phyloP scores from a whole-genome alignment of 2,329 filamentous ascomycete genomes.

The Alternaria sp. region DNA sequence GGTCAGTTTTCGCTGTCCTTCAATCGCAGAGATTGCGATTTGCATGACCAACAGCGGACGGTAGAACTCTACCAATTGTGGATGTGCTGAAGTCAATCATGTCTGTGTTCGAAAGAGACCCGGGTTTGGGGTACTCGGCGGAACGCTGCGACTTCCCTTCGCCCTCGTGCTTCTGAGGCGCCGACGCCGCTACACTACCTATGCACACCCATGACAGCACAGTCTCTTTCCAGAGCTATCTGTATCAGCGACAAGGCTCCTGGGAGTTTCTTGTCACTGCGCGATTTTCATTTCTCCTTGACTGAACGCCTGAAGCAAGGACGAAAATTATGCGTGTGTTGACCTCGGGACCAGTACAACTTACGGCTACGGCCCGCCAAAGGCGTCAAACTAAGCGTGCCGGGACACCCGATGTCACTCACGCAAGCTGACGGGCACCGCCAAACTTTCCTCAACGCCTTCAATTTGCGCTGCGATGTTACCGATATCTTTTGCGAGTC shows the following conservation, averaged over 20 bases:
- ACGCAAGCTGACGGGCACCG: not conserved
- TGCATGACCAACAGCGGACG: not conserved
- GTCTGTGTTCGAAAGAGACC: not conserved
- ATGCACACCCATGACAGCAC: not conserved
- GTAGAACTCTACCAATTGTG: not conserved
- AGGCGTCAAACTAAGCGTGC: not conserved
- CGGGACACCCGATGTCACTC: not conserved
- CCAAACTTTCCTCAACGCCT: not conserved
- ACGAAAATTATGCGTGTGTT: not conserved
- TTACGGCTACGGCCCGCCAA: constrained; percentile 3
- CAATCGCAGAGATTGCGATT: not conserved
- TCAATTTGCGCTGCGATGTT: not conserved
- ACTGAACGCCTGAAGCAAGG: not conserved
- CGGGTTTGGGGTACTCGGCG: not conserved
- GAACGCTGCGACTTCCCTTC: not conserved
- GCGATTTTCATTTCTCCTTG: not conserved
- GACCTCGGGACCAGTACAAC: not conserved
- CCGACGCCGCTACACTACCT: not conserved
- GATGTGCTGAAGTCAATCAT: not conserved
- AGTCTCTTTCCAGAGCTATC: not conserved
- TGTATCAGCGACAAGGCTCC: not conserved
- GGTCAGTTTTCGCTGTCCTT: not conserved
- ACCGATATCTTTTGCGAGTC: not conserved
- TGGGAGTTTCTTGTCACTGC: not conserved
- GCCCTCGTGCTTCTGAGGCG: not conserved